Percentiles rank a stretch among this genome's conserved stretches.
These are phyloP conservation scores for Hanseniaspora nectarophila DNA, from an alignment of 805 yeast species.

Conservation along the genomic window DNA sequence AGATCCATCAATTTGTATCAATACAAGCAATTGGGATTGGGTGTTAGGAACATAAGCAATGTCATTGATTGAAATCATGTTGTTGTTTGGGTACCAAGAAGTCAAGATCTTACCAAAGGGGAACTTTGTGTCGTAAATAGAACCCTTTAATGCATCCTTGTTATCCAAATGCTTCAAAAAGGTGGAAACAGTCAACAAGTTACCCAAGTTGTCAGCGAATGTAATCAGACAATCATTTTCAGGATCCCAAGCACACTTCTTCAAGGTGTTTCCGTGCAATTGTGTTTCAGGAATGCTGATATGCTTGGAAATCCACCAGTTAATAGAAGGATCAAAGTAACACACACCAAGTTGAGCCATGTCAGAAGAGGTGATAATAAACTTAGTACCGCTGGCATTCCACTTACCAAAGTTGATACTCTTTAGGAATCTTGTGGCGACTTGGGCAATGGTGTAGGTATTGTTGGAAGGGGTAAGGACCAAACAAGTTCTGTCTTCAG, in stretches of 20 bases:
- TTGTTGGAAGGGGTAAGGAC: slow-evolving; percentile 78
- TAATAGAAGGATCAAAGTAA: slow-evolving; percentile 88
- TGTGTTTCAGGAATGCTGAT: slow-evolving; percentile 85
- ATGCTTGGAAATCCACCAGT: slow-evolving; percentile 99
- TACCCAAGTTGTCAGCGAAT: slow-evolving; percentile 88
- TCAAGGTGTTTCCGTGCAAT: slow-evolving; percentile 82
- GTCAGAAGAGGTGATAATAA: slow-evolving; percentile 95
- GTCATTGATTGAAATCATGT: slow-evolving; percentile 64
- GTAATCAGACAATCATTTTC: slow-evolving; percentile 81
- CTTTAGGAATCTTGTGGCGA: slow-evolving; percentile 78
- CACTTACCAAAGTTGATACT: slow-evolving; percentile 92
- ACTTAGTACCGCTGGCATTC: slow-evolving; percentile 91
- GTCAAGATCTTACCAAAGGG: slow-evolving; percentile 72
- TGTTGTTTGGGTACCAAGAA: slow-evolving; percentile 73
- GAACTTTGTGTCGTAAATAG: slow-evolving; percentile 79
- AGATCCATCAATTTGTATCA: slow-evolving; percentile 30
- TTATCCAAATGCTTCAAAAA: slow-evolving; percentile 78
- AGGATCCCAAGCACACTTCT: slow-evolving; percentile 15
- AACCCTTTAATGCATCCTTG: slow-evolving; percentile 38
- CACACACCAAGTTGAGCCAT: slow-evolving; percentile 79
- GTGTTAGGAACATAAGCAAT: slow-evolving; percentile 80
- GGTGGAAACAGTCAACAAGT: slow-evolving; percentile 77
- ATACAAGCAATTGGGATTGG: slow-evolving; percentile 67
- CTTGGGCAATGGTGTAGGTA: slow-evolving; percentile 77
- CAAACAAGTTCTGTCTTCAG: slow-evolving; percentile 94